Evolutionary conservation across 345 rosid species (phyloP), one percentile per base, ranked within the genome.

Genomic region (Citrus australasica): DNA sequence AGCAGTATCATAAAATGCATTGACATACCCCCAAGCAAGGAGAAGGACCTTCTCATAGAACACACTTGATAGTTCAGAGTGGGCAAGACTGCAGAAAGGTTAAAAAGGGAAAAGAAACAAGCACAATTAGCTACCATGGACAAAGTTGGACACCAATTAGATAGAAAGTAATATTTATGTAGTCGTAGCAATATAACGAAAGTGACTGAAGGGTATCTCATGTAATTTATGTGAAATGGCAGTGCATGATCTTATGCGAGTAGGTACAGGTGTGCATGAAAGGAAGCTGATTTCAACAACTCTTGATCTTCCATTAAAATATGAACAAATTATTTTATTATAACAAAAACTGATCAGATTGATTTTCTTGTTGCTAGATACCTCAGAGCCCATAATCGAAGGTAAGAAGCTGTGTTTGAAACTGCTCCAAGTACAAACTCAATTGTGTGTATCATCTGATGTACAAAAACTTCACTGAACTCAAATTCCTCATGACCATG

Each of bases 381-480:
- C 99, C 98, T 97, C 79, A 97, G 94, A 24, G 98, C 97, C 99
- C 99, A 94, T 51, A 92, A 80, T 62, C 98, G 94, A 74, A 97
- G 98, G 83, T 94, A 93, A 2, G 98, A 97, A 76, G 99, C 99
- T 38, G 98, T 97, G 86, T 97, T 97, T 63, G 99, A 97, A 76
- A 94, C 98, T 63, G 98, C 98, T 78, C 99, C 98, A 60, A 97
- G 98, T 58, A 94, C 98, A 86, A 94, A 97, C 82, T 97, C 98
- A 53, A 97, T 94, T 37, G 99, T 97, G 85, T 97, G 98, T 67
- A 97, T 97, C 76, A 97, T 87, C 83, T 93, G 99, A 83, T 97
- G 95, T 30, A 97, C 98, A 77, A 97, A 97, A 74, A 97, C 87
- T 88, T 97, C 98, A 67, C 98, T 89, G 88, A 97, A 97, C 80